Evolutionary conservation across 257 asterid species (phyloP), one percentile per base, ranked within the genome.

Genomic region (Rehmannia glutinosa): DNA sequence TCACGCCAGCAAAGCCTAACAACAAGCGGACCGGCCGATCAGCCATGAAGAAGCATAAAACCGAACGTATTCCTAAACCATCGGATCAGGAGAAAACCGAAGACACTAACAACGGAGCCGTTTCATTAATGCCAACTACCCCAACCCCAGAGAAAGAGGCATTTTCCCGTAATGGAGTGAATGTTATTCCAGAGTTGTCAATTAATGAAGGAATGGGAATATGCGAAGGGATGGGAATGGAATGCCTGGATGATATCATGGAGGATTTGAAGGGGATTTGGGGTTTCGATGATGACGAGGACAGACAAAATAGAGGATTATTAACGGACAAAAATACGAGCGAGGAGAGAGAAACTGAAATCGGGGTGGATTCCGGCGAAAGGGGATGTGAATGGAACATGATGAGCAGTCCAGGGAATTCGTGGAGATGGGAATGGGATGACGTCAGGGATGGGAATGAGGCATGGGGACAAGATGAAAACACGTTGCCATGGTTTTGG

Each of bases 71-170:
- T 19, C 12, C 77, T 10, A 46, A 52, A 11, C 7, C 47, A 4
- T 4, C 54, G 11, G n/a, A n/a, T n/a, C n/a, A n/a, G n/a, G 46
- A 52, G 41, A 36, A 60, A 57, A 36, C 41, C 3, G 54, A 61
- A 66, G 64, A 39, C 0, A 27, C 19, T 3, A 25, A 0, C 21
- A 30, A 1, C 6, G 62, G 8, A 4, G 57, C 9, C 43, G 32
- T 19, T 16, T 5, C 58, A 2, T 81, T 77, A 50, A 71, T 76
- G 80, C 84, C 86, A 0, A 63, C 81, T 1, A 84, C 84, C 0
- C 90, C 91, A 6, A 62, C 21, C 6, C 60, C 64, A 1, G 87
- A 81, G 32, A 80, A 75, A 36, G 87, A 83, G 69, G 60, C 68
- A 4, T 2, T 75, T 15, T 71, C 80, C 12, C 45, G 68, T 30